Evolutionary conservation across 495 filamentous ascomycete genomes (phyloP).

Genomic region (Neurospora terricola): DNA sequence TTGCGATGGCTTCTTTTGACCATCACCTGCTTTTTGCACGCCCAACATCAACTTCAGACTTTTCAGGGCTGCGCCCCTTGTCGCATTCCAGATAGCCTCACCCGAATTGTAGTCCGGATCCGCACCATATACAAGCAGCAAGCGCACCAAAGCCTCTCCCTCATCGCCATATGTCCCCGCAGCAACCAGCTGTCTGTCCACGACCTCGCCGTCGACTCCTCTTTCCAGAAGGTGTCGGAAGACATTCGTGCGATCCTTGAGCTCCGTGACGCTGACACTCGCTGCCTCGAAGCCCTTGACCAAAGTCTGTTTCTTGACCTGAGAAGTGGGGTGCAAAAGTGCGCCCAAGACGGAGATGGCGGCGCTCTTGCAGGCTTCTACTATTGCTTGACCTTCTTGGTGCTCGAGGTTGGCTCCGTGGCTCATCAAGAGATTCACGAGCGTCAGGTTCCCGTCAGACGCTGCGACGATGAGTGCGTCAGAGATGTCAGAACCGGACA

Average conservation of each 20-base stretch:
- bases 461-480: slow-evolving; percentile 33
- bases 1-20: slow-evolving; percentile 26
- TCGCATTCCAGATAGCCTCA: slow-evolving; percentile 38
- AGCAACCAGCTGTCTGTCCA: slow-evolving; percentile 35
- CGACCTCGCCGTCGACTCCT: slow-evolving; percentile 28
- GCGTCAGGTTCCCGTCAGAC: slow-evolving; percentile 32
- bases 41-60: slow-evolving; percentile 37
- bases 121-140: slow-evolving; percentile 34
- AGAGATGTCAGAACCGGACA: slow-evolving; percentile 24
- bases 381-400: slow-evolving; percentile 34
- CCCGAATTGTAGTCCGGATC: slow-evolving; percentile 33
- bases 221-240: slow-evolving; percentile 32
- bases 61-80: slow-evolving; percentile 30
- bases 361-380: slow-evolving; percentile 33
- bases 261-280: slow-evolving; percentile 25
- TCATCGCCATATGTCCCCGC: slow-evolving; percentile 35
- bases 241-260: slow-evolving; percentile 28
- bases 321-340: slow-evolving; percentile 24
- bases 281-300: slow-evolving; percentile 35
- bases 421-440: slow-evolving; percentile 30
- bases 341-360: slow-evolving; percentile 29
- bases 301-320: slow-evolving; percentile 24
- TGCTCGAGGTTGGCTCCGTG: slow-evolving; percentile 34
- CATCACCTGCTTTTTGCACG: slow-evolving; percentile 17
- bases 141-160: slow-evolving; percentile 23